Base-by-base conservation (phyloP, 345 rosid genomes). In the Ceriops decandra region DNA sequence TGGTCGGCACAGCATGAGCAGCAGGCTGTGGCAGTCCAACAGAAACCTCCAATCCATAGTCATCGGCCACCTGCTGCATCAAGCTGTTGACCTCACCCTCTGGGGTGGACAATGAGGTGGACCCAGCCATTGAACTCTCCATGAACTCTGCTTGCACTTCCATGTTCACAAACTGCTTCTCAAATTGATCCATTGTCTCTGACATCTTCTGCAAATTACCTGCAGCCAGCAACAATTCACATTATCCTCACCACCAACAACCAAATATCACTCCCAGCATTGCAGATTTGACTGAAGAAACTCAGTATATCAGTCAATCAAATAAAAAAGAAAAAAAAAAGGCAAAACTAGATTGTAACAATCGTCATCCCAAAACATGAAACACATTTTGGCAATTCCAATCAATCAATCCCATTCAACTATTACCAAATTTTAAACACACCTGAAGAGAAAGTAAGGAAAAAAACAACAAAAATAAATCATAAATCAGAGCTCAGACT, bases 41-140 rank as follows among this genome's bases (percentile, higher is more conserved):
- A 28, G 99, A 95, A 62, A 95, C 97, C 84, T 95, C 93, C 76
- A 95, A 81, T 31, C 97, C 99, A 67, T 91, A 91, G 78, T 91
- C 87, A 81, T 95, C 99, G 36, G 99, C 99, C n/a, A 95, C 99
- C 62, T 95, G 99, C 69, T 95, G 99, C 99, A 95, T 95, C 84
- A 95, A 73, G 83, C 95, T 91, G 83, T 90, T 91, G 66, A 95
- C 99, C 72, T 95, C 99, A 27, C 97, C 99, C 77, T 95, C 99
- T 1, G 97, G 97, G 32, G 99, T 95, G 47, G 99, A 91, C 74
- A 95, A 82, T 1, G 99, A 91, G 60, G 97, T 91, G 8, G 99
- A 95, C 28, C 97, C 99, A 67, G 97, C 97, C 99, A 95, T 95
- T 22, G 97, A 85, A 19, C 82, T 90, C 92, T 95, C 97, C 99